Conservation (phyloP, 768 basidiomycete species). For the Suillus subalutaceus region DNA sequence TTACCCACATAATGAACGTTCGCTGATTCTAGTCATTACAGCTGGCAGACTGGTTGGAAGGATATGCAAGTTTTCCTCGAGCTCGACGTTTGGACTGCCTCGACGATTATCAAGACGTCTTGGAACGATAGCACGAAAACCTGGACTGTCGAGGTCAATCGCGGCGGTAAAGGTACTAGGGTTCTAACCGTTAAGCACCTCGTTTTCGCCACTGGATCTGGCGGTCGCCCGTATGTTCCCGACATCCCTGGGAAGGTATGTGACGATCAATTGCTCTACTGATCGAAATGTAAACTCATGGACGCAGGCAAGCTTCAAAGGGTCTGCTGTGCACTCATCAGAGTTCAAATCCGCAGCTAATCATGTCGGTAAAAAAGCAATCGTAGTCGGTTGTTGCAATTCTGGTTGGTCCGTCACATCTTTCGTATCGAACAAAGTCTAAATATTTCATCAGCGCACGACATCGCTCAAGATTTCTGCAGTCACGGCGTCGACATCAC, state of each 20-base stretch:
- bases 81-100: conserved; percentile 64
- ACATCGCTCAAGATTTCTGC: conserved; percentile 40
- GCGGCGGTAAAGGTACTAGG: conserved; percentile 35
- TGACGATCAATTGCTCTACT: neutral
- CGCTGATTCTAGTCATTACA: conserved; percentile 20
- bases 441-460: conserved; percentile 28
- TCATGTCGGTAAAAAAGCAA: conserved; percentile 62
- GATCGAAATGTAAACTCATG: neutral
- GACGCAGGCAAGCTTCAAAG: conserved; percentile 52
- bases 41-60: conserved; percentile 71
- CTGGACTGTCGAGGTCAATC: conserved; percentile 49
- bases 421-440: conserved; percentile 1
- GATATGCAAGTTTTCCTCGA: conserved; percentile 61
- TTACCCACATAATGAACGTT: neutral
- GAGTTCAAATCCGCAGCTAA: conserved; percentile 50
- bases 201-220: conserved; percentile 59
- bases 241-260: conserved; percentile 27
- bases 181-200: conserved; percentile 50
- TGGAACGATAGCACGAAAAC: conserved; percentile 41
- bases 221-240: conserved; percentile 48
- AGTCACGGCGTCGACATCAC: conserved; percentile 34
- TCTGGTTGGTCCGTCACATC: conserved; percentile 42
- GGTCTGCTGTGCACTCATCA: conserved; percentile 54
- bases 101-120: conserved; percentile 40
- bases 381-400: conserved; percentile 71